A percentile compares a stretch with the other conserved stretches of the same genome.
Evolutionary conservation across 352 stramenopile species (phyloP).

Genomic region (Pythium rhizo-oryzae): DNA sequence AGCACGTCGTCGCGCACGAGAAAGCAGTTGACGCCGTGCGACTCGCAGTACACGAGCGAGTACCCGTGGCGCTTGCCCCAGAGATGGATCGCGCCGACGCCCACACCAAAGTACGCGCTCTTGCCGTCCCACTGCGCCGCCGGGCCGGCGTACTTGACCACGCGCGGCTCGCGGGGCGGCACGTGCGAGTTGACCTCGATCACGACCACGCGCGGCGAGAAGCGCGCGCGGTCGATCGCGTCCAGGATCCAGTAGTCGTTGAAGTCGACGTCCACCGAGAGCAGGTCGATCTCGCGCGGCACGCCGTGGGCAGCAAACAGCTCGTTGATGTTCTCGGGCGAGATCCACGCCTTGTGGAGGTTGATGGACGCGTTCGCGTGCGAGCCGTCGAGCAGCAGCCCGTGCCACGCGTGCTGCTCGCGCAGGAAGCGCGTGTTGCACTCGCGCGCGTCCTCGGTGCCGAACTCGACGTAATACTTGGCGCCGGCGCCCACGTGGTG

Average conservation of each 20-base stretch:
- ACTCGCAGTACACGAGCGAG: conserved; percentile 81
- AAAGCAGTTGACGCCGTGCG: conserved; percentile 77
- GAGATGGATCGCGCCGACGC: conserved; percentile 47
- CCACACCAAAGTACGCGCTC: conserved; percentile 62
- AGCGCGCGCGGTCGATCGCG: conserved; percentile 45
- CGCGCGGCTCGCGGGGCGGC: conserved; percentile 40
- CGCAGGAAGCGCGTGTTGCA: conserved; percentile 67
- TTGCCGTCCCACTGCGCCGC: conserved; percentile 46
- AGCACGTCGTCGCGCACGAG: conserved; percentile 59
- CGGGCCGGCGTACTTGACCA: conserved; percentile 46
- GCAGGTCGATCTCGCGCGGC: conserved; percentile 50
- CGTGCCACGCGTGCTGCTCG: conserved; percentile 51
- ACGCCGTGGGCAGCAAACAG: conserved; percentile 55
- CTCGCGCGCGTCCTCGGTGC: conserved; percentile 51
- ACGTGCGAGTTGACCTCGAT: conserved; percentile 73
- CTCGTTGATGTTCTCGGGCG: conserved; percentile 59
- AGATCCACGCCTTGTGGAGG: conserved; percentile 61
- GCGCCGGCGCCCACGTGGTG: conserved; percentile 38
- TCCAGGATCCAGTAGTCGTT: conserved; percentile 76
- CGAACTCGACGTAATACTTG: conserved; percentile 68
- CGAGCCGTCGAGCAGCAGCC: conserved; percentile 62
- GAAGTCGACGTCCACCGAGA: conserved; percentile 79
- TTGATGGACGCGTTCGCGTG: conserved; percentile 49
- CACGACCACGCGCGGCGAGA: conserved; percentile 58
- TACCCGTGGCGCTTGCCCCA: conserved; percentile 50